These are phyloP conservation scores for Wallacemonas rigidus DNA, from an alignment of 208 protist species.

Conservation along the genomic window DNA sequence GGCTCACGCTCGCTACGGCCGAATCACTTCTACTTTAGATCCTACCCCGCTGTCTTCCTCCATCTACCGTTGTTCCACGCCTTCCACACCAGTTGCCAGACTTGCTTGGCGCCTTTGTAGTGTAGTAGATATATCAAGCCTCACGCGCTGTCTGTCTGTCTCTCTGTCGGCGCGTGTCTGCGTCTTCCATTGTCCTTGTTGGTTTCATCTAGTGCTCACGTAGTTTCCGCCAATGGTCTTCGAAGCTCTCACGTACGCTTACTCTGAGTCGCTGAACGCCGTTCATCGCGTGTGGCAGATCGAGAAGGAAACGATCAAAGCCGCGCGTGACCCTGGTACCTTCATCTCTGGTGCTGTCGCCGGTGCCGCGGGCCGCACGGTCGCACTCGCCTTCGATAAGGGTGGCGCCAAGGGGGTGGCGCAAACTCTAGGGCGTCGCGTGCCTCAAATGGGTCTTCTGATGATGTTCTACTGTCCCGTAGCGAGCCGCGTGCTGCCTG, in stretches of 20 bases:
- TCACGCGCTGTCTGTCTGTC: background rate
- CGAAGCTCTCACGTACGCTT: constrained; percentile 49
- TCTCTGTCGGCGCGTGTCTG: background rate
- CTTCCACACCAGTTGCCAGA: background rate
- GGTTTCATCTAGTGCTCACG: background rate
- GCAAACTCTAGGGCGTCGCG: constrained; percentile 71
- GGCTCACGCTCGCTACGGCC: too few relatives aligned
- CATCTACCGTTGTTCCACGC: constrained; percentile 12
- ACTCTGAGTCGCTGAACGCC: constrained; percentile 34
- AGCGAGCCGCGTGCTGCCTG: constrained; percentile 66
- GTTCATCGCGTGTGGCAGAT: constrained; percentile 53
- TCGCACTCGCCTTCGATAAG: constrained; percentile 64
- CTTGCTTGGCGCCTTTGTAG: background rate
- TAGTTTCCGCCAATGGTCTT: constrained; percentile 41
- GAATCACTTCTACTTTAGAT: too few relatives aligned
- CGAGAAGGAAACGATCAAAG: constrained; percentile 60
- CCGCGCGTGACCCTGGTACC: constrained; percentile 71
- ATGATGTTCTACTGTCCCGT: constrained; percentile 89
- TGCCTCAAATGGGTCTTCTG: constrained; percentile 78
- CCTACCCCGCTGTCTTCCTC: background rate
- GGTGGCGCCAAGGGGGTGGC: constrained; percentile 74
- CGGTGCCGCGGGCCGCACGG: constrained; percentile 58
- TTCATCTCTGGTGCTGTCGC: constrained; percentile 80
- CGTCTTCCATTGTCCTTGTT: constrained; percentile 5
- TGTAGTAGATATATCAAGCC: background rate